Conservation (phyloP, 2,329 filamentous ascomycete genomes). For the Nemania sp. region DNA sequence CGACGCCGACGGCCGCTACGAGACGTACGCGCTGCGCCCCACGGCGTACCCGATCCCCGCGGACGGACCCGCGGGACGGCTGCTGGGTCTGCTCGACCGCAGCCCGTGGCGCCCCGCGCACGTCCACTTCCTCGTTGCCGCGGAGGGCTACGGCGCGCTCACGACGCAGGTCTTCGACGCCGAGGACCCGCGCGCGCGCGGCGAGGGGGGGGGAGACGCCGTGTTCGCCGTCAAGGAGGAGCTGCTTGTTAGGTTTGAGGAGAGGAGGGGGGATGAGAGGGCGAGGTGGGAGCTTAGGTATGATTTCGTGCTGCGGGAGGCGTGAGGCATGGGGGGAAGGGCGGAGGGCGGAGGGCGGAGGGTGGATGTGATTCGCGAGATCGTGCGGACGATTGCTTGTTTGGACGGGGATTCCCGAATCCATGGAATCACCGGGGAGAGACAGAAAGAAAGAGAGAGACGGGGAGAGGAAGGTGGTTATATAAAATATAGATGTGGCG, state of each 20-base stretch:
- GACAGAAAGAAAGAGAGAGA: too few species aligned
- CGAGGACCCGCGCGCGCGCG: conserved; percentile 61
- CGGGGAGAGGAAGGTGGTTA: too few species aligned
- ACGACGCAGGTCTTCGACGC: conserved; percentile 76
- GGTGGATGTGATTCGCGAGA: too few species aligned
- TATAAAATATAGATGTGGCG: too few species aligned
- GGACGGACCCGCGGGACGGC: conserved; percentile 57
- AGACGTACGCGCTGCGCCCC: conserved; percentile 64
- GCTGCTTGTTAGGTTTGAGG: conserved; percentile 49
- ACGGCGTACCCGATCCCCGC: conserved; percentile 58
- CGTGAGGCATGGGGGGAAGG: background rate
- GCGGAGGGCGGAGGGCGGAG: too few species aligned
- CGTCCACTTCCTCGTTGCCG: conserved; percentile 60
- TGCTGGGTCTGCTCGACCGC: conserved; percentile 59
- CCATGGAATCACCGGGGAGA: too few species aligned
- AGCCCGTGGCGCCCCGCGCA: conserved; percentile 63
- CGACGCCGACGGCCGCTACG: conserved; percentile 66
- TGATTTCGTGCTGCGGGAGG: conserved; percentile 50
- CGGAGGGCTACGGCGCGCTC: conserved; percentile 53
- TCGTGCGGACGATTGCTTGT: too few species aligned
- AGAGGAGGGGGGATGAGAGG: conserved; percentile 46
- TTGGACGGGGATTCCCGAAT: too few species aligned
- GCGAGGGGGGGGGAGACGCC: conserved; percentile 45
- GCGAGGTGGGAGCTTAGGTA: conserved; percentile 64
- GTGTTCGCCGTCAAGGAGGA: conserved; percentile 61